Conservation (phyloP, 139 green algal genomes). For the Bryopsis sp. region DNA sequence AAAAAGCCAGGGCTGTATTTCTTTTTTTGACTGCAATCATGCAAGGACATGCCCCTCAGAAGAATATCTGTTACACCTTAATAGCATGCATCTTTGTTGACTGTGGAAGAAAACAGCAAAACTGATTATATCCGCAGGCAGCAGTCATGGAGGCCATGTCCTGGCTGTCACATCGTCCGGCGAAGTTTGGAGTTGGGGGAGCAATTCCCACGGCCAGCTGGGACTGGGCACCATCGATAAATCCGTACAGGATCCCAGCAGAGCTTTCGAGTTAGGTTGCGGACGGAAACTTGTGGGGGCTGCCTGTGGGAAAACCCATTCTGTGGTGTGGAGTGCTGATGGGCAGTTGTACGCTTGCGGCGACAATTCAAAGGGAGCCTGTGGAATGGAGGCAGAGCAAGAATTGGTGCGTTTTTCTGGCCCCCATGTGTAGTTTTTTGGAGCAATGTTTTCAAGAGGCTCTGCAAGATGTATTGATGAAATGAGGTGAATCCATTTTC, state of each 20-base stretch:
- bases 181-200: background rate
- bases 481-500: background rate
- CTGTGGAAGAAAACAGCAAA: too few relatives aligned
- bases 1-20: too few relatives aligned
- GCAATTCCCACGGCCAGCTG: background rate
- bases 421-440: background rate
- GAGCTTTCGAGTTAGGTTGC: background rate
- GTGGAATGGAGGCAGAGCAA: background rate
- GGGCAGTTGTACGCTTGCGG: background rate
- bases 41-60: too few relatives aligned
- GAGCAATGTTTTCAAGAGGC: background rate
- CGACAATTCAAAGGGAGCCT: background rate
- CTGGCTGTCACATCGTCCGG: background rate
- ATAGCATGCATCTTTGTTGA: too few relatives aligned
- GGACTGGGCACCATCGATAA: background rate
- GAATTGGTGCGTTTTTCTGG: background rate
- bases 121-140: too few relatives aligned
- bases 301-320: background rate
- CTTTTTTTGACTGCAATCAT: too few relatives aligned
- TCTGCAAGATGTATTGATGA: background rate
- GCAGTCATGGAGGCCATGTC: constrained; percentile 2
- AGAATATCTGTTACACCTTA: too few relatives aligned
- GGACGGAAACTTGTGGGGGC: background rate
- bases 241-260: background rate
- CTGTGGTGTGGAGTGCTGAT: background rate